Evolutionary conservation across 805 yeast genomes (phyloP), one percentile per base, ranked within the genome.

Genomic region (Metschnikowia henanensis): DNA sequence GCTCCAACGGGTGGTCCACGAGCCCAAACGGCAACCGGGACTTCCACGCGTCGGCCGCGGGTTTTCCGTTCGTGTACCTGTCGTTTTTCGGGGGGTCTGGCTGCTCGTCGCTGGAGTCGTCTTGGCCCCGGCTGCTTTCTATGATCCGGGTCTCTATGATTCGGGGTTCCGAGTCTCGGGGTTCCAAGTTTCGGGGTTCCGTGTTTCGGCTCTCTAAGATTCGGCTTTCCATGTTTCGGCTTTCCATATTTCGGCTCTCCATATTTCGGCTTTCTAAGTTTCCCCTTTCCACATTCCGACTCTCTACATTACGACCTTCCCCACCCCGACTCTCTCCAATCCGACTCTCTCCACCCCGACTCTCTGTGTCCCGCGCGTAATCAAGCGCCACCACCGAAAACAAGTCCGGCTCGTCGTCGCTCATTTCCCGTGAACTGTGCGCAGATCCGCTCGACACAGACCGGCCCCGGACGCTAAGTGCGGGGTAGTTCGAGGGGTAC

Each of bases 1-100:
- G 20, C 10, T 39, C 38, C 15, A 39, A 20, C 12, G 43, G 38
- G 22, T 39, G 43, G 34, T 39, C 29, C 5, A 21, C 21, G 4
- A 39, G 33, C 33, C 19, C 43, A 19, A n/a, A 30, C 38, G 26
- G 38, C 43, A 39, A 26, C 4, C 43, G 32, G 4, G 17, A 21
- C 18, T 16, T 19, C 43, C 43, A 39, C 13, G 20, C 40, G 9
- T 37, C 40, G 25, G 26, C 26, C 8, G 26, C 26, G 8, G 8
- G n/a, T n/a, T n/a, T n/a, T n/a, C n/a, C n/a, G n/a, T 25, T 25
- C 12, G 32, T 23, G 12, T 9, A 4, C 26, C 12, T 23, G 32
- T n/a, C 32, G 16, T 29, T n/a, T 10, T 29, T 15, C 15, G 16
- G 32, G 32, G 32, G 16, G 5, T 23, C 26, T 13, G 26, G 26